Base-by-base conservation (phyloP, 164 flowering plant genomes). In the Saururus chinensis region DNA sequence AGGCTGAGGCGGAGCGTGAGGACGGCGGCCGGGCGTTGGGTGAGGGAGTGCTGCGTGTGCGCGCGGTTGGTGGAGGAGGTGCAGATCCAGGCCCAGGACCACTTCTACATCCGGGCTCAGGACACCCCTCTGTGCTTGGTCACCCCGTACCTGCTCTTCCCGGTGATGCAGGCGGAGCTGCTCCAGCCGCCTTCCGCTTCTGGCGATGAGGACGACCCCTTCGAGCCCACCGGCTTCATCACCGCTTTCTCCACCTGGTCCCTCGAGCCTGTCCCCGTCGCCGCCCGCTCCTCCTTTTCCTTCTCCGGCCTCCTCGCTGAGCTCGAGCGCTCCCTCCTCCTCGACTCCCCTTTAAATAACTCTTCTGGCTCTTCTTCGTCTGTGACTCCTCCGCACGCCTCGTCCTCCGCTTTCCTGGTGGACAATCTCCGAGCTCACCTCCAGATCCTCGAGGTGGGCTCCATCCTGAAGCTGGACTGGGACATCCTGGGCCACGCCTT, bases 181-280 rank as follows among this genome's bases (percentile, higher is more conserved):
- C 60, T 2, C 20, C 69, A 11, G 23, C 45, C 41, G 7, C 16
- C 4, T 42, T 40, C 24, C 61, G 56, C 26, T n/a, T n/a, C n/a
- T 19, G 68, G 30, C 40, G 69, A 76, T 52, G 87, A 80, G 4
- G 89, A 81, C 1, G 96, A 90, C 71, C 97, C 97, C 0, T 90
- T 90, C 68, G 77, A 85, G 40, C 81, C 88, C 57, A 84, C 95
- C 16, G 99, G 99, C 17, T 88, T 93, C 82, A 84, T 93, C 69
- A 84, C 99, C 19, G 81, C 97, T 62, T 93, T 93, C 87, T 88
- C 97, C 62, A 79, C 98, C n/a, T 85, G 85, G 86, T 88, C 97
- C 16, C 87, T 93, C 59, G 90, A 88, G 64, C 82, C 76, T 62
- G 72, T 54, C 75, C 97, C 99, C 0, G 56, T 90, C 66, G 80